phyloP scores from a whole-genome alignment of 106 monocot species.

The Allium cepa region DNA sequence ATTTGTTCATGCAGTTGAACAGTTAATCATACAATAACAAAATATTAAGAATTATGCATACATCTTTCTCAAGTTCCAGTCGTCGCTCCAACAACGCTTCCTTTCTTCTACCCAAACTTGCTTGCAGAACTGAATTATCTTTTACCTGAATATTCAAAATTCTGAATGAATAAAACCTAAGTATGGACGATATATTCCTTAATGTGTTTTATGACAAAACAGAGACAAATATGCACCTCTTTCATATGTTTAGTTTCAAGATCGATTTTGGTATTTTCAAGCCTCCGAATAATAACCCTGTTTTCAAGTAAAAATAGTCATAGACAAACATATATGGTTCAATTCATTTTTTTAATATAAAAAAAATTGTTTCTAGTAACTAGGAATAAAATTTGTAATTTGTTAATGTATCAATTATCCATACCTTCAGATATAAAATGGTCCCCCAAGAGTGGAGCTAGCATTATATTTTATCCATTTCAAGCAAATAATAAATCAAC shows the following conservation, averaged over 20 bases:
- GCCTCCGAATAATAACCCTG: conserved; percentile 53
- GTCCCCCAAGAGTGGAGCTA: not conserved
- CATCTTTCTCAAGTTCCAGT: conserved; percentile 72
- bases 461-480: not conserved
- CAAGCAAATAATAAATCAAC: too few relatives aligned
- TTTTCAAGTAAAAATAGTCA: conserved; percentile 8
- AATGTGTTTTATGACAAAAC: not conserved
- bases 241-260: conserved; percentile 59
- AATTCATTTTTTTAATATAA: not conserved
- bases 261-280: conserved; percentile 67
- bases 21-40: too few relatives aligned
- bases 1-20: too few relatives aligned
- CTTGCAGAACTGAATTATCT: conserved; percentile 55
- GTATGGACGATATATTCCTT: not conserved
- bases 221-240: conserved; percentile 42
- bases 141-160: conserved; percentile 43
- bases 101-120: conserved; percentile 59
- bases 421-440: not conserved
- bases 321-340: not conserved
- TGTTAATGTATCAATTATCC: not conserved
- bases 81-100: conserved; percentile 49
- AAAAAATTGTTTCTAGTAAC: not conserved
- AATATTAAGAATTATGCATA: conserved; percentile 17
- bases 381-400: not conserved
- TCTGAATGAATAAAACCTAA: not conserved